Percentiles rank a stretch among this genome's conserved stretches.
These are phyloP conservation scores for Aspergillus taichungensis DNA, from an alignment of 495 filamentous ascomycete species.

Conservation along the genomic window DNA sequence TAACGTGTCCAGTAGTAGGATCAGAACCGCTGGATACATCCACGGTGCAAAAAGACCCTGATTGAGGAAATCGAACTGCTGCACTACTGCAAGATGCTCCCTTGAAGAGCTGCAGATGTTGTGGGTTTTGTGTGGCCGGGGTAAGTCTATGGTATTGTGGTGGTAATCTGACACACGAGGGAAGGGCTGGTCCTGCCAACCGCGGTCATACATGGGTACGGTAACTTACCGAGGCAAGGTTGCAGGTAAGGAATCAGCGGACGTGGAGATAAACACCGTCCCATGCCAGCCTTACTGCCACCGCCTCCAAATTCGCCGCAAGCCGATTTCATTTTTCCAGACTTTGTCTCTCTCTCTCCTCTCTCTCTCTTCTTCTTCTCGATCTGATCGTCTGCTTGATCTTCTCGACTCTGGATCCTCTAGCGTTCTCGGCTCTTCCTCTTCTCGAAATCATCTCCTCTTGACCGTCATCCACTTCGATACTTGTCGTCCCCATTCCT, in stretches of 20 bases:
- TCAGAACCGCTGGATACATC: no score
- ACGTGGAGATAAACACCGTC: neutral
- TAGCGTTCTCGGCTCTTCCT: slow-evolving; percentile 14
- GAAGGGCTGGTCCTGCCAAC: no score
- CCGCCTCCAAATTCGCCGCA: slow-evolving; percentile 15
- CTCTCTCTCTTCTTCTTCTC: neutral
- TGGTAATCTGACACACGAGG: no score
- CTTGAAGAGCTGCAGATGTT: no score
- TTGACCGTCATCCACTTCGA: neutral
- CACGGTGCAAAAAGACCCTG: no score
- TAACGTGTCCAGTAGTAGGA: no score
- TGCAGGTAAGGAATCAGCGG: neutral
- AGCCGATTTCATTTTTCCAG: slow-evolving; percentile 18
- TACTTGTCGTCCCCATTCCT: neutral
- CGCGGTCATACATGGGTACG: no score
- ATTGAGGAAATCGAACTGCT: no score
- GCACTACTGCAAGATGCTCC: no score
- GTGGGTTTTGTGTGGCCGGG: no score
- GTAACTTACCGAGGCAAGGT: no score
- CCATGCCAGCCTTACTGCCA: slow-evolving; percentile 9
- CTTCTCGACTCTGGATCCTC: slow-evolving; percentile 17
- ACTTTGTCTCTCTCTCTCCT: slow-evolving; percentile 8
- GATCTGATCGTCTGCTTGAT: slow-evolving; percentile 13
- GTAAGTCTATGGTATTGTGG: no score
- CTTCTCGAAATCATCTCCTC: slow-evolving; percentile 9